Percentiles rank a stretch among this genome's conserved stretches.
phyloP scores from a whole-genome alignment of 805 yeast genomes.

The Komagataella populi region DNA sequence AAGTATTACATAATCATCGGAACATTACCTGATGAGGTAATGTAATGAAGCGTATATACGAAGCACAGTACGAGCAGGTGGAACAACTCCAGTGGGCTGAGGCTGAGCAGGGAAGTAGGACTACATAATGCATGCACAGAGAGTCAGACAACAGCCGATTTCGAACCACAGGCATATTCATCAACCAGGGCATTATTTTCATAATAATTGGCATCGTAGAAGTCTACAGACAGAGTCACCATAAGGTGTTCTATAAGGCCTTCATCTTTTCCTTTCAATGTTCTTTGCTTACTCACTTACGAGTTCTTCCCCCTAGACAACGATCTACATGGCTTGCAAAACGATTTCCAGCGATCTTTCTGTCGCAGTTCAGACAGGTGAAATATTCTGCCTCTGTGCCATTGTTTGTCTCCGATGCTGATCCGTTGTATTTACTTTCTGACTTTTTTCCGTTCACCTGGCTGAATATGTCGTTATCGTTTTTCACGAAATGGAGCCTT shows the following conservation, averaged over 20 bases:
- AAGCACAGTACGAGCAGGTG: background rate
- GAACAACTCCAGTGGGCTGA: background rate
- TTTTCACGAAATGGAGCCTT: conserved; percentile 11
- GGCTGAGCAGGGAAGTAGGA: background rate
- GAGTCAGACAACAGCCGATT: background rate
- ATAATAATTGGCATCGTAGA: background rate
- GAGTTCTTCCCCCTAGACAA: conserved; percentile 64
- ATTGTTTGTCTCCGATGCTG: background rate
- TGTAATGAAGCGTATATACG: background rate
- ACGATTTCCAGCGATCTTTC: conserved; percentile 82
- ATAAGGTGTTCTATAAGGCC: background rate
- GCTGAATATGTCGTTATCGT: conserved; percentile 18
- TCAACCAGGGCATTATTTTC: background rate
- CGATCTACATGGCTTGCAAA: conserved; percentile 90
- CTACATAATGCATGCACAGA: too few relatives aligned
- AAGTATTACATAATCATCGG: background rate
- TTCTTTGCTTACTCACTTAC: conserved; percentile 17
- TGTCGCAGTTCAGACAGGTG: conserved; percentile 65
- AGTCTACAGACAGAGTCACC: background rate
- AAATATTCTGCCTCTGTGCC: conserved; percentile 32
- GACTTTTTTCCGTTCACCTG: conserved; percentile 3
- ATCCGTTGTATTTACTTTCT: conserved; percentile 4
- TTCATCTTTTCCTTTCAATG: background rate
- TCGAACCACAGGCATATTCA: background rate
- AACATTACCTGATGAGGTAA: background rate